Evolutionary conservation across 345 rosid genomes (phyloP), one percentile per base, ranked within the genome.

Genomic region (Gynandropsis gynandra): DNA sequence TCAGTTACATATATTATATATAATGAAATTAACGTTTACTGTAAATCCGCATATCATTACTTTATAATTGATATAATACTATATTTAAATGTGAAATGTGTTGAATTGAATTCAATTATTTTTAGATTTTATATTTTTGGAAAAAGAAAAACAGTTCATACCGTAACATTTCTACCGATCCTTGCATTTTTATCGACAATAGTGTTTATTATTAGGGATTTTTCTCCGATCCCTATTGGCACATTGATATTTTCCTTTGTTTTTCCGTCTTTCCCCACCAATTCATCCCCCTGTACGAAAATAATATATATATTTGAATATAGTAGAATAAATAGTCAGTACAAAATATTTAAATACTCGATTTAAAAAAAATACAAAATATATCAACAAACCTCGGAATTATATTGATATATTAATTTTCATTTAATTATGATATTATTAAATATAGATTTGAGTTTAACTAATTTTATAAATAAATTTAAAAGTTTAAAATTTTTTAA

Each of bases 141-240:
- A 13, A 10, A 27, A 1, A 19, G 3, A 47, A 12, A 10, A 4
- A 9, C 11, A 32, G 16, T 7, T 50, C n/a, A n/a, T 66, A 61
- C 66, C 72, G 51, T 67, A 45, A 56, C 93, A 65, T 80, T 79
- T 72, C 64, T 76, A 56, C 93, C 97, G 54, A 85, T 82, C 58
- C 87, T 79, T 4, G 85, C 95, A 56, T 89, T 85, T 50, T 82
- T 89, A 63, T 89, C 93, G 7, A 85, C 67, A 41, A 85, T 71
- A 7, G 85, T 87, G 65, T 66, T 80, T 65, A 63, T 70, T 56
- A 89, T 77, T 35, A 9, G 74, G n/a, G 80, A 59, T 24, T 76
- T 75, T 56, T 66, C 78, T 4, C 85, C 93, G 0, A 89, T 89
- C 20, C 95, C 95, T 37, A 89, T 40, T 10, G 64, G 89, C 43